phyloP scores from a whole-genome alignment of 2,329 filamentous ascomycete genomes.

The Shiraia bambusicola region DNA sequence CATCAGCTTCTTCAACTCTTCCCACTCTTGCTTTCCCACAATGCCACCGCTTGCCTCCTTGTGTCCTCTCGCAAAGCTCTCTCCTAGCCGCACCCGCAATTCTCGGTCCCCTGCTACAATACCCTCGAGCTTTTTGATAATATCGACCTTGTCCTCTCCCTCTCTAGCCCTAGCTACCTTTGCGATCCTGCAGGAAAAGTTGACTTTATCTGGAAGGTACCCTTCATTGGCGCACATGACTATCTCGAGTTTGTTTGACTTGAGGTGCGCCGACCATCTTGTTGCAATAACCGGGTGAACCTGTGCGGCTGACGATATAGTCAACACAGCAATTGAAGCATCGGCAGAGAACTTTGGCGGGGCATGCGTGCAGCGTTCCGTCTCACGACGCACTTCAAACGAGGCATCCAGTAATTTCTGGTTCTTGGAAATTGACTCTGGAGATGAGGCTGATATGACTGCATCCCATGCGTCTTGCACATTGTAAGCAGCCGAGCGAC shows the following conservation, averaged over 20 bases:
- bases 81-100: conserved; percentile 56
- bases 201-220: conserved; percentile 63
- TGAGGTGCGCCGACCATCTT: conserved; percentile 64
- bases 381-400: conserved; percentile 61
- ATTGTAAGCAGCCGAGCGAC: conserved; percentile 62
- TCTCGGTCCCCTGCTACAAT: conserved; percentile 48
- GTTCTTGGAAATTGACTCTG: conserved; percentile 55
- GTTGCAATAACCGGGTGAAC: conserved; percentile 69
- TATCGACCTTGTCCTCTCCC: conserved; percentile 57
- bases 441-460: conserved; percentile 53
- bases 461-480: conserved; percentile 63
- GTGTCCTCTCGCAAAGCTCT: conserved; percentile 66
- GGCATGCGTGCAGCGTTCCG: conserved; percentile 62
- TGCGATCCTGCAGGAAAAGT: conserved; percentile 67
- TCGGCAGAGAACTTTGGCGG: conserved; percentile 66
- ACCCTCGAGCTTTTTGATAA: conserved; percentile 59
- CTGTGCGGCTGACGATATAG: conserved; percentile 62
- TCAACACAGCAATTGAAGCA: conserved; percentile 62
- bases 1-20: conserved; percentile 63
- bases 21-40: conserved; percentile 61
- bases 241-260: conserved; percentile 61
- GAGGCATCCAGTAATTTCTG: conserved; percentile 55
- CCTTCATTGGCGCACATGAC: conserved; percentile 68
- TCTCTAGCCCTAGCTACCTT: conserved; percentile 56
- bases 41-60: conserved; percentile 69